Evolutionary conservation across 2,329 filamentous ascomycete genomes (phyloP).

Genomic region (Penicillium sp.): DNA sequence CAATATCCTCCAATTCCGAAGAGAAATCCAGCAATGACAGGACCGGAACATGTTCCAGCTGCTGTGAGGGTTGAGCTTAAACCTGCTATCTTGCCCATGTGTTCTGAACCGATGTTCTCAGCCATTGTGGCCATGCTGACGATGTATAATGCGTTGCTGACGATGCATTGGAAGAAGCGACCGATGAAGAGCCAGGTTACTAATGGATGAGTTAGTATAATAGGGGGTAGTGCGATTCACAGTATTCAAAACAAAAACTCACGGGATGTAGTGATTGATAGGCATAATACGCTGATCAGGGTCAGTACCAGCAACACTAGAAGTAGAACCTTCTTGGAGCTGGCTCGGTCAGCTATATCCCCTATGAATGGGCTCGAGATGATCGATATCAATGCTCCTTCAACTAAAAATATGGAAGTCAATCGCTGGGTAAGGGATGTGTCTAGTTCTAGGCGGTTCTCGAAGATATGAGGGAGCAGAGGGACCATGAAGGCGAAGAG

Average conservation of each 20-base stretch:
- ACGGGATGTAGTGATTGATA: constrained; percentile 11
- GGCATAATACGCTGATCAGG: constrained; percentile 11
- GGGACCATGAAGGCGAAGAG: constrained; percentile 26
- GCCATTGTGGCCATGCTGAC: constrained; percentile 17
- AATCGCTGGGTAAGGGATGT: constrained; percentile 13
- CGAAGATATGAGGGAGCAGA: constrained; percentile 20
- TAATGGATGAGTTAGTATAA: neutral
- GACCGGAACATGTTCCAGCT: constrained; percentile 26
- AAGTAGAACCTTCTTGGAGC: constrained; percentile 16
- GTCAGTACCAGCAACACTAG: constrained; percentile 9
- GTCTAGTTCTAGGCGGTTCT: constrained; percentile 18
- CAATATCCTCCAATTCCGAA: constrained; percentile 29
- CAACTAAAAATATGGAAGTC: constrained; percentile 20
- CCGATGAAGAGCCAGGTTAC: constrained; percentile 14
- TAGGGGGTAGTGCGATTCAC: neutral
- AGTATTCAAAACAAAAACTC: neutral
- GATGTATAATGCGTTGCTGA: constrained; percentile 15
- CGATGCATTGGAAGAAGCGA: constrained; percentile 17
- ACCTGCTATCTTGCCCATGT: constrained; percentile 18
- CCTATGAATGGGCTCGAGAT: constrained; percentile 22
- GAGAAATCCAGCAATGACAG: constrained; percentile 26
- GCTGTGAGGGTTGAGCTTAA: constrained; percentile 6
- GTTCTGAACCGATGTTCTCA: constrained; percentile 15
- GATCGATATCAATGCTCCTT: constrained; percentile 22
- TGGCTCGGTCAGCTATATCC: constrained; percentile 14